Evolutionary conservation across 2,329 filamentous ascomycete species (phyloP).

Genomic region (Blastomyces parvus): DNA sequence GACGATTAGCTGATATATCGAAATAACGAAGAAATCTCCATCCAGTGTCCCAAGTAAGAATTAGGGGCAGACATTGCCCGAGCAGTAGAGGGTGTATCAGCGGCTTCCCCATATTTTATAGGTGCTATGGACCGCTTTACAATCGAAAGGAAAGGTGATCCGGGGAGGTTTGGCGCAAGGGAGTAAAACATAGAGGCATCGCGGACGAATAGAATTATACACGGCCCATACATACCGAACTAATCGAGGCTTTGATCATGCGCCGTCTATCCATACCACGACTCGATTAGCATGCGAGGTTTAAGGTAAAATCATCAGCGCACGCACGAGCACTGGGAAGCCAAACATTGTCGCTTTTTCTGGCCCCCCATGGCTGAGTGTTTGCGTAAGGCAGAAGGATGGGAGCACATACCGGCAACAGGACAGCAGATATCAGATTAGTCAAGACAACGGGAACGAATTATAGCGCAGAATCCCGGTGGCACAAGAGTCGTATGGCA

Average conservation of each 20-base stretch:
- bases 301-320: neutral
- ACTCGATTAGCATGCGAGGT: neutral
- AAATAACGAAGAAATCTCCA: neutral
- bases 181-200: neutral
- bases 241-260: neutral
- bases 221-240: conserved; percentile 2
- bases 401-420: neutral
- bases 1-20: neutral
- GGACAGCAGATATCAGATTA: neutral
- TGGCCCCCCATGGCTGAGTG: neutral
- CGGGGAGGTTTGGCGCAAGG: neutral
- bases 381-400: neutral
- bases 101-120: neutral
- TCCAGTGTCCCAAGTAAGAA: neutral
- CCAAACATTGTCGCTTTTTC: neutral
- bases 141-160: neutral
- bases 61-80: neutral
- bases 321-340: neutral
- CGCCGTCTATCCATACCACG: neutral
- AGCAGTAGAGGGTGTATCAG: neutral
- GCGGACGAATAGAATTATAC: neutral
- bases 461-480: neutral
- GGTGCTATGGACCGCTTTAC: neutral
- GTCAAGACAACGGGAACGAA: neutral
- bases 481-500: neutral